phyloP scores from a whole-genome alignment of 345 rosid genomes.

The Moricandia arvensis region DNA sequence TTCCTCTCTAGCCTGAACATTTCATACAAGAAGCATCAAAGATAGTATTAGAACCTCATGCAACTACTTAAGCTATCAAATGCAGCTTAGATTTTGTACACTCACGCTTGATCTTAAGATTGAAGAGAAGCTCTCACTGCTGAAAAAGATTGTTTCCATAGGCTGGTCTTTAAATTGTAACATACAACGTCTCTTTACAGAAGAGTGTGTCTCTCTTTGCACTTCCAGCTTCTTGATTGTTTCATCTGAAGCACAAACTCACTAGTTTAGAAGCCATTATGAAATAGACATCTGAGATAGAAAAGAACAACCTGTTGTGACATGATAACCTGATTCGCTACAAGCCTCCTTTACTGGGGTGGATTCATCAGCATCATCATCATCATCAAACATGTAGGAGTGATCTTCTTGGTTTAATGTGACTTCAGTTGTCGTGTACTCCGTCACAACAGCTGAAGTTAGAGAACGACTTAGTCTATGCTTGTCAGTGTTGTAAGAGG shows the following conservation, averaged over 20 bases:
- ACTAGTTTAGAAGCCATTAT: slow-evolving; percentile 22
- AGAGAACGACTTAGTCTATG: not conserved
- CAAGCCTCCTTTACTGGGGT: slow-evolving; percentile 82
- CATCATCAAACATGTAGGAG: slow-evolving; percentile 80
- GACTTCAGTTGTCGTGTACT: slow-evolving; percentile 43
- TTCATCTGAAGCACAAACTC: slow-evolving; percentile 42
- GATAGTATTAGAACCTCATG: not conserved
- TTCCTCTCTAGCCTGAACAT: not conserved
- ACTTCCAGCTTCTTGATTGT: slow-evolving; percentile 50
- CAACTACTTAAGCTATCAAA: not conserved
- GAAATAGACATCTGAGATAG: not conserved
- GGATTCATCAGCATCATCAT: slow-evolving; percentile 72
- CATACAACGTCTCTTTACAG: slow-evolving; percentile 85
- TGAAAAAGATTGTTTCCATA: slow-evolving; percentile 47
- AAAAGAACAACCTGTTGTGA: slow-evolving; percentile 36
- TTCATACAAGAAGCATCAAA: not conserved
- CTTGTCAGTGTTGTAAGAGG: not conserved
- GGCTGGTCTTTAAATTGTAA: slow-evolving; percentile 67
- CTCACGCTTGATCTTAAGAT: slow-evolving; percentile 72
- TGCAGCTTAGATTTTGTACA: not conserved
- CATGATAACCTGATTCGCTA: slow-evolving; percentile 59
- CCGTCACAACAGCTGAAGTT: slow-evolving; percentile 27
- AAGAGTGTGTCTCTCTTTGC: slow-evolving; percentile 48
- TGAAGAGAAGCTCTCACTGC: slow-evolving; percentile 59
- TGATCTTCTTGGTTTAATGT: slow-evolving; percentile 63